Evolutionary conservation across 495 filamentous ascomycete genomes (phyloP).

Genomic region (Delitschia confertaspora): DNA sequence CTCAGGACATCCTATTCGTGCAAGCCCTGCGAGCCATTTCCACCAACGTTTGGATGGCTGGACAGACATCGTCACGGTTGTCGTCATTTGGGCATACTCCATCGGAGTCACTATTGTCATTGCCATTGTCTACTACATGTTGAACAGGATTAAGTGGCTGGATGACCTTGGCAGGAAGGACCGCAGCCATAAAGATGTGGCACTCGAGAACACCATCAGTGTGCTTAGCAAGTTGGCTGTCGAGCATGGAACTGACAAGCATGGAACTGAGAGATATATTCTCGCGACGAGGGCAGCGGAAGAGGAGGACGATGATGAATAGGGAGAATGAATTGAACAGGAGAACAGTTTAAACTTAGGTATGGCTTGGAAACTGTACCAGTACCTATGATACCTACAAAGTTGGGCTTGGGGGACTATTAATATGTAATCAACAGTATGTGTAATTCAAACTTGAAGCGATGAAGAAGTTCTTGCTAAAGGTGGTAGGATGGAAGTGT

Average conservation of each 20-base stretch:
- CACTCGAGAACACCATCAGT: constrained; percentile 73
- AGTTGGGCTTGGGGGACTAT: no score
- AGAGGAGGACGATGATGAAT: constrained; percentile 64
- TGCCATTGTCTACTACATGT: constrained; percentile 66
- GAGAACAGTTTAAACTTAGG: no score
- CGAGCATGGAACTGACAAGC: constrained; percentile 53
- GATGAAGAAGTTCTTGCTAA: no score
- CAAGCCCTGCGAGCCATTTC: constrained; percentile 39
- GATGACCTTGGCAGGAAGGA: constrained; percentile 74
- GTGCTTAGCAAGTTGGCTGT: constrained; percentile 68
- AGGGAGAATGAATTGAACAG: no score
- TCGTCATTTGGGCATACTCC: constrained; percentile 69
- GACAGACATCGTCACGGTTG: constrained; percentile 67
- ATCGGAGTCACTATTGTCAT: constrained; percentile 71
- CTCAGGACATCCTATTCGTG: constrained; percentile 38
- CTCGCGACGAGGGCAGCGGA: constrained; percentile 53
- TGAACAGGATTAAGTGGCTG: constrained; percentile 58
- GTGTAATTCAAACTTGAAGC: no score
- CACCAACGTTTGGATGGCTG: constrained; percentile 50
- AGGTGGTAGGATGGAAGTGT: no score
- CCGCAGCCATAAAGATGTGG: constrained; percentile 61
- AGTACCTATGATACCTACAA: no score
- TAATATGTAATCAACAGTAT: no score
- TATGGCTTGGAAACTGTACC: no score
- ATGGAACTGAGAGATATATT: constrained; percentile 52